Base-by-base conservation (phyloP, 441 rosid genomes). In the Macaranga tanarius region DNA sequence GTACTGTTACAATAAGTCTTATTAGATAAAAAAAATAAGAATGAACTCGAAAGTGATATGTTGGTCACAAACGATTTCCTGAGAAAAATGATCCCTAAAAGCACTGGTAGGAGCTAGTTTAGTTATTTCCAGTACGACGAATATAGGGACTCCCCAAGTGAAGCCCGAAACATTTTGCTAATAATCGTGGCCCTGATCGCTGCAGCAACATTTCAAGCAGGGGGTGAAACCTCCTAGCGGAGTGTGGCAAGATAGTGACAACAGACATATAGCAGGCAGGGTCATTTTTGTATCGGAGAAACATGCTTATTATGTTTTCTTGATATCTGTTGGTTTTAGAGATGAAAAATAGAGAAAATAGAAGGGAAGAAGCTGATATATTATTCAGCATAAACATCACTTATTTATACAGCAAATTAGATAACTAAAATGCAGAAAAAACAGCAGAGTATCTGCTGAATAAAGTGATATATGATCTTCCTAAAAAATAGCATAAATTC, bases 111-210 rank as follows among this genome's bases (percentile, higher is more conserved):
- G 11, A 68, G 61, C 34, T 65, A 59, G 71, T 73, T 65, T 13
- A 56, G 23, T 4, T n/a, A n/a, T 10, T 73, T 65, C 34, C 47
- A 65, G 34, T 73, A 65, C 3, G 9, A 65, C 3, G 25, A 57
- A 9, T 0, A 0, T 0, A 65, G 23, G 0, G 77, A 74, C 61
- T 16, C 22, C 0, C 72, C 72, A 0, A 51, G 20, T 10, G 72
- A 74, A 0, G 72, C 60, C 8, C 7, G 73, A 8, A 67, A 72
- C 10, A 17, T 61, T 20, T 9, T 76, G 48, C 72, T 76, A 20
- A 3, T 76, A 13, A 44, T 76, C 0, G 73, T 28, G 40, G 73
- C 57, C 11, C 44, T 76, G 25, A 76, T 76, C 1, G 67, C 67
- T 0, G 47, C 75, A 0, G 65, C 26, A 34, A 71, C 72, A 5